Evolutionary conservation across 2,329 filamentous ascomycete species (phyloP).

Genomic region (Exophiala aquamarina): DNA sequence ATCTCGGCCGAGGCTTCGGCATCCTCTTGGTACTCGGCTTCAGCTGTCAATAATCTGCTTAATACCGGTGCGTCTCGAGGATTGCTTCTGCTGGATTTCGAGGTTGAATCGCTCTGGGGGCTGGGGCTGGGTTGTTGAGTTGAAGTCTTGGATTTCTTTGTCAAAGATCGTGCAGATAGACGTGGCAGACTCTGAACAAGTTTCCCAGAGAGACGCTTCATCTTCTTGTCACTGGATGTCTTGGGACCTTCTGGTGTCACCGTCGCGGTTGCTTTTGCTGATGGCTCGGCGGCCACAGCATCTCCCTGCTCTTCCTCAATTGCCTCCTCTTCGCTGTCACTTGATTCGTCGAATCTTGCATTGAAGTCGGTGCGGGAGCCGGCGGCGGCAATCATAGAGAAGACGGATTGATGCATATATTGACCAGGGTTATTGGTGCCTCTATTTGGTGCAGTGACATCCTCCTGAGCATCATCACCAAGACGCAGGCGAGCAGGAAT

Average conservation of each 20-base stretch:
- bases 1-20: conserved; percentile 16
- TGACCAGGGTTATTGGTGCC: conserved; percentile 41
- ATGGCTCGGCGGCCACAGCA: background rate
- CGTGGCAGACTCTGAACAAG: conserved; percentile 60
- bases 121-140: conserved; percentile 10
- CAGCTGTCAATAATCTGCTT: conserved; percentile 74
- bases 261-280: conserved; percentile 2
- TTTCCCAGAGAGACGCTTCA: conserved; percentile 53
- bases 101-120: conserved; percentile 19
- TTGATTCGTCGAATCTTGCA: conserved; percentile 77
- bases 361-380: conserved; percentile 81
- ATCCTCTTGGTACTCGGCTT: conserved; percentile 55
- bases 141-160: conserved; percentile 11
- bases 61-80: conserved; percentile 67
- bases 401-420: conserved; percentile 92
- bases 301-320: conserved; percentile 9
- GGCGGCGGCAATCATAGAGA: conserved; percentile 86
- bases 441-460: conserved; percentile 57
- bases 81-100: conserved; percentile 22
- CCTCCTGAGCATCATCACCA: conserved; percentile 60
- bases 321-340: conserved; percentile 69
- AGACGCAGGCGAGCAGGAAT: conserved; percentile 60
- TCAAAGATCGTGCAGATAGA: conserved; percentile 39
- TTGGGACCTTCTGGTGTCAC: conserved; percentile 6
- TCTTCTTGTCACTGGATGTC: conserved; percentile 11